Percentiles rank a stretch among this genome's conserved stretches.
Conservation (phyloP, 352 stramenopile genomes). For the Globisporangium okanoganense region DNA sequence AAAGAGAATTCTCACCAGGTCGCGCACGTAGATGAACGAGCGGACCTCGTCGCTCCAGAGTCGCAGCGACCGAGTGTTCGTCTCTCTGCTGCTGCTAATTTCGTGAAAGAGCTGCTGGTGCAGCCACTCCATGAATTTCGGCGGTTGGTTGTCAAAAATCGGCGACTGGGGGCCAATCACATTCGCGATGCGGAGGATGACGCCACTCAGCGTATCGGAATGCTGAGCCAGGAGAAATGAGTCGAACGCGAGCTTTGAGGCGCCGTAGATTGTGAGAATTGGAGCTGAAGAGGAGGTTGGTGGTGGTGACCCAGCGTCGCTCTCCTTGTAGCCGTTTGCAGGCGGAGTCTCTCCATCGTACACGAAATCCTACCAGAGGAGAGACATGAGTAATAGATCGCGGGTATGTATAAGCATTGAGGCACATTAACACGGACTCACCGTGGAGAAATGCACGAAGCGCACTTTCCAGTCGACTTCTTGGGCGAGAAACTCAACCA, state of each 20-base stretch:
- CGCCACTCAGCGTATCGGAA: slow-evolving; percentile 6
- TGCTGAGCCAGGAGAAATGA: slow-evolving; percentile 21
- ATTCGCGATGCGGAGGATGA: slow-evolving; percentile 58
- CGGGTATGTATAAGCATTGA: not conserved
- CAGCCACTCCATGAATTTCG: slow-evolving; percentile 73
- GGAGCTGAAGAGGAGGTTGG: not conserved
- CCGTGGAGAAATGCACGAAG: slow-evolving; percentile 65
- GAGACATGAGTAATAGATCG: not conserved
- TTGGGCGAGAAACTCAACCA: slow-evolving; percentile 30
- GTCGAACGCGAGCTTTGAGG: slow-evolving; percentile 53
- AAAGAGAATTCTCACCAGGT: slow-evolving; percentile 42
- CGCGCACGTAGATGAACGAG: slow-evolving; percentile 52
- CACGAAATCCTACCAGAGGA: slow-evolving; percentile 43
- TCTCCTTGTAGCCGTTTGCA: slow-evolving; percentile 32
- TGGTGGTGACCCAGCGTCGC: slow-evolving; percentile 15
- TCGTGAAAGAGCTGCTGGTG: slow-evolving; percentile 33
- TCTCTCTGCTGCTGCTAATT: not conserved
- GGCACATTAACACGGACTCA: slow-evolving; percentile 4
- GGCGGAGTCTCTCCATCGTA: slow-evolving; percentile 33
- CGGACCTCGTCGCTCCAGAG: slow-evolving; percentile 66
- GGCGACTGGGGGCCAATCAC: slow-evolving; percentile 43
- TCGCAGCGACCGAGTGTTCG: slow-evolving; percentile 17
- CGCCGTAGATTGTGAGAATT: slow-evolving; percentile 38
- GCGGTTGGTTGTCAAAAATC: slow-evolving; percentile 28
- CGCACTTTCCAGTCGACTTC: slow-evolving; percentile 21